Evolutionary conservation across 345 rosid genomes (phyloP).

Genomic region (Camelina neglecta): DNA sequence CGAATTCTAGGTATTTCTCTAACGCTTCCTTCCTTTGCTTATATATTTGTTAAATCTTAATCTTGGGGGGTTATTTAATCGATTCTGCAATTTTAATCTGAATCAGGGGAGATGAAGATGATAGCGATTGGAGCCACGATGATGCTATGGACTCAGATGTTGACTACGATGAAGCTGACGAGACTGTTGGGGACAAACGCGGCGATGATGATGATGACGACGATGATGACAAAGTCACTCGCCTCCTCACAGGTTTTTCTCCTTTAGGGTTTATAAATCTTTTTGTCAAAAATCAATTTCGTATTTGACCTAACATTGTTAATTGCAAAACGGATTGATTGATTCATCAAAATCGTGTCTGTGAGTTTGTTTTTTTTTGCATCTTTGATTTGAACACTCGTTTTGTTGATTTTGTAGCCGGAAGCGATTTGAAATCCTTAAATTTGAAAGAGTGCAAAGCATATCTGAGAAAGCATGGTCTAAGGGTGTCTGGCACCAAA

Average conservation of each 20-base stretch:
- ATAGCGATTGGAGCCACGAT: slow-evolving; percentile 30
- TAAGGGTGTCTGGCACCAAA: slow-evolving; percentile 59
- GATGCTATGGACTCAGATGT: slow-evolving; percentile 28
- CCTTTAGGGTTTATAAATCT: slow-evolving; percentile 18
- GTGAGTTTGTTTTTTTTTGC: background rate
- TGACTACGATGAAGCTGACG: slow-evolving; percentile 24
- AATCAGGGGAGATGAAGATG: slow-evolving; percentile 39
- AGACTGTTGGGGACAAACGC: background rate
- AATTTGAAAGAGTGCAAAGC: slow-evolving; percentile 56
- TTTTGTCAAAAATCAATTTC: background rate
- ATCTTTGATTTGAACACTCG: slow-evolving; percentile 14
- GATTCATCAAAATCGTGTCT: background rate
- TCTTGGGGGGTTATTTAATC: no score
- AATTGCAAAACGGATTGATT: background rate
- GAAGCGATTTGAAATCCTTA: slow-evolving; percentile 46
- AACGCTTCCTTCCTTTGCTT: background rate
- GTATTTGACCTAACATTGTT: background rate
- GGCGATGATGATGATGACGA: slow-evolving; percentile 16
- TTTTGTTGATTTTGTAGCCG: slow-evolving; percentile 43
- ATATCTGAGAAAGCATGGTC: slow-evolving; percentile 55
- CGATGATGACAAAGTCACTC: slow-evolving; percentile 38
- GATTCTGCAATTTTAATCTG: background rate
- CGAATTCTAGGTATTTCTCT: slow-evolving; percentile 23
- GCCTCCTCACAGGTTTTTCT: slow-evolving; percentile 51
- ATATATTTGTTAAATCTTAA: no score